Evolutionary conservation across 140 eudicot genomes (phyloP), one percentile per base, ranked within the genome.

Genomic region (Oenanthe javanica): DNA sequence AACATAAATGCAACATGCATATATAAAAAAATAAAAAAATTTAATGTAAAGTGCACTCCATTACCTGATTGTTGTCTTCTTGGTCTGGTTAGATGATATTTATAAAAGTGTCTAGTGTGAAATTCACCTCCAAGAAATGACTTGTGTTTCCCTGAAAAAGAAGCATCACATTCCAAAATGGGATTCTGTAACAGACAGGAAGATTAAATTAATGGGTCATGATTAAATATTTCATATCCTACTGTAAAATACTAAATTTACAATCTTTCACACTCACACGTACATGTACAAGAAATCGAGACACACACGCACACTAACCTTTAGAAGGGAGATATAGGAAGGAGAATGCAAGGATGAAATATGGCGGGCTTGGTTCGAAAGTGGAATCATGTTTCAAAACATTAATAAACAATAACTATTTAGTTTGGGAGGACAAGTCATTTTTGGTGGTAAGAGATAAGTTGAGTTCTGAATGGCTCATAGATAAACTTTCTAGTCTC

Each of bases 81-180:
- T 23, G n/a, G 82, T 36, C 57, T 77, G 31, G 72, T 80, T 3
- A 66, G 46, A 63, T 16, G 76, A 57, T 7, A 77, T 38, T 79
- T 77, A n/a, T 63, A 54, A 18, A 87, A 84, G 77, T 77, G 78
- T 51, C 75, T 67, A 19, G 70, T 42, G 9, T 59, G 80, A 48
- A 79, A 82, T 61, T 84, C 81, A 8, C 86, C 86, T 63, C 81
- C 50, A 51, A 84, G 61, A 77, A 87, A 87, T 18, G 89, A 57
- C 73, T 51, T 70, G 36, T 80, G 77, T 47, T 77, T 86, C 8
- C 63, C 63, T 25, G 75, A 70, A 36, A 83, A 80, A 67, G 80
- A 71, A 63, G 78, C 16, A 76, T 82, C 69, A 15, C 59, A 54
- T 18, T 69, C 81, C 47, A 84, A 64, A 80, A 59, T 64, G 38